phyloP scores from a whole-genome alignment of 441 rosid genomes.

The Breynia disticha region DNA sequence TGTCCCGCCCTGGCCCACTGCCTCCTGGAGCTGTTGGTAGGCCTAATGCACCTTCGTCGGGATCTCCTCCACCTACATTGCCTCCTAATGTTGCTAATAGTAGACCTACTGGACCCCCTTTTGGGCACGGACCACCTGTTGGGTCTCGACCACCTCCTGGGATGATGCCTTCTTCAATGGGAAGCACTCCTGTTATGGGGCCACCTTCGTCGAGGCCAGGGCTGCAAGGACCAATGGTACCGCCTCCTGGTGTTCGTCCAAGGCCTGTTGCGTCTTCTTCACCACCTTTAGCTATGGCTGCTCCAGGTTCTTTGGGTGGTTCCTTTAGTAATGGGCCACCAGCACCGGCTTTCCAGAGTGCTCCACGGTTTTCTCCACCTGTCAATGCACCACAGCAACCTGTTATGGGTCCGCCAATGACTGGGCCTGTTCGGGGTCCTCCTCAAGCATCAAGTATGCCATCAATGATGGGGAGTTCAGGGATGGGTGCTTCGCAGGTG shows the following conservation, averaged over 20 bases:
- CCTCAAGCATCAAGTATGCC: slow-evolving; percentile 37
- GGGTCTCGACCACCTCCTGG: slow-evolving; percentile 62
- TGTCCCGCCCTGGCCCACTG: slow-evolving; percentile 40
- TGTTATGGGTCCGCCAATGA: slow-evolving; percentile 37
- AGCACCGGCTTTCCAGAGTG: slow-evolving; percentile 36
- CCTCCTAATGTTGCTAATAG: slow-evolving; percentile 45
- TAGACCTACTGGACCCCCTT: slow-evolving; percentile 47
- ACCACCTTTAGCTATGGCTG: slow-evolving; percentile 34
- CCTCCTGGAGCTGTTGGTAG: slow-evolving; percentile 31
- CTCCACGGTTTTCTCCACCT: slow-evolving; percentile 39
- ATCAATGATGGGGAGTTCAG: slow-evolving; percentile 30
- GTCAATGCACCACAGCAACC: slow-evolving; percentile 35
- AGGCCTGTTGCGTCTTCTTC: slow-evolving; percentile 30
- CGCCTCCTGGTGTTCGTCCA: slow-evolving; percentile 37
- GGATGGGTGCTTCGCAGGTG: slow-evolving; percentile 22
- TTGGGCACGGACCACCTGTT: slow-evolving; percentile 40
- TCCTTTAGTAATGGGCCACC: slow-evolving; percentile 63
- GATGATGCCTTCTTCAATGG: slow-evolving; percentile 37
- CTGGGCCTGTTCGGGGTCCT: slow-evolving; percentile 32
- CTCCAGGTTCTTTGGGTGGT: slow-evolving; percentile 33
- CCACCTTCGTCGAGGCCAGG: slow-evolving; percentile 15
- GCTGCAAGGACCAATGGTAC: slow-evolving; percentile 20
- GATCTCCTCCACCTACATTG: slow-evolving; percentile 34
- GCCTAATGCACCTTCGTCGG: slow-evolving; percentile 43
- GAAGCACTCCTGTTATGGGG: slow-evolving; percentile 18